Evolutionary conservation across 306 rosid species (phyloP).

Genomic region (Castanea crenata): DNA sequence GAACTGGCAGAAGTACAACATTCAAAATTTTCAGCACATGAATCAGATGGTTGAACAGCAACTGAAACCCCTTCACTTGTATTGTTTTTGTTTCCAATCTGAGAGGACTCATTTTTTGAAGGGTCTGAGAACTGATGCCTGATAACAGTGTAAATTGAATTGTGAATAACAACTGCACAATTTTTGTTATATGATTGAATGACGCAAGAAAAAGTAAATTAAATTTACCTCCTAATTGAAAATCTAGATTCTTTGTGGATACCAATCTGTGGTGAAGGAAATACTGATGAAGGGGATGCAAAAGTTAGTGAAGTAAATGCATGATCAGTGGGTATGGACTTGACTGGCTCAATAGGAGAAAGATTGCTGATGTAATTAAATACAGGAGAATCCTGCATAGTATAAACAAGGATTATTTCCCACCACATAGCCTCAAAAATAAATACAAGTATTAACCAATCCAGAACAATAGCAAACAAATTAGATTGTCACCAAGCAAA

Average conservation of each 20-base stretch:
- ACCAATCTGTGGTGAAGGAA: slow-evolving; percentile 31
- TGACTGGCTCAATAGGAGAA: slow-evolving; percentile 27
- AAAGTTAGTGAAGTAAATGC: slow-evolving; percentile 19
- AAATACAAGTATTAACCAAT: not conserved
- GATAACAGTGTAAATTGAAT: not conserved
- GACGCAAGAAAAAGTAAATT: not conserved
- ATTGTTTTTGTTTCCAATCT: not conserved
- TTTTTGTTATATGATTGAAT: not conserved
- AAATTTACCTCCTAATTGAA: slow-evolving; percentile 17
- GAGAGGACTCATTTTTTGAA: not conserved
- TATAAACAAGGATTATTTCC: not conserved
- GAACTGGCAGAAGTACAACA: not conserved
- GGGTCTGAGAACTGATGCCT: slow-evolving; percentile 24
- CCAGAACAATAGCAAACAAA: not conserved
- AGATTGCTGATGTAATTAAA: slow-evolving; percentile 34
- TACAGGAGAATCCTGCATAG: slow-evolving; percentile 28
- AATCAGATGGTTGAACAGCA: not conserved
- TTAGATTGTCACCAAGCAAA: not conserved
- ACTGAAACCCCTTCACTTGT: slow-evolving; percentile 4
- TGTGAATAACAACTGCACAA: not conserved
- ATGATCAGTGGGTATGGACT: slow-evolving; percentile 13
- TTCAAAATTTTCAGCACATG: not conserved
- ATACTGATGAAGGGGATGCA: slow-evolving; percentile 26
- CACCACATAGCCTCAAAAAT: not conserved
- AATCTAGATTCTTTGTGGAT: slow-evolving; percentile 19